Evolutionary conservation across 495 filamentous ascomycete genomes (phyloP).

Genomic region (Tuber microsphaerosporum): DNA sequence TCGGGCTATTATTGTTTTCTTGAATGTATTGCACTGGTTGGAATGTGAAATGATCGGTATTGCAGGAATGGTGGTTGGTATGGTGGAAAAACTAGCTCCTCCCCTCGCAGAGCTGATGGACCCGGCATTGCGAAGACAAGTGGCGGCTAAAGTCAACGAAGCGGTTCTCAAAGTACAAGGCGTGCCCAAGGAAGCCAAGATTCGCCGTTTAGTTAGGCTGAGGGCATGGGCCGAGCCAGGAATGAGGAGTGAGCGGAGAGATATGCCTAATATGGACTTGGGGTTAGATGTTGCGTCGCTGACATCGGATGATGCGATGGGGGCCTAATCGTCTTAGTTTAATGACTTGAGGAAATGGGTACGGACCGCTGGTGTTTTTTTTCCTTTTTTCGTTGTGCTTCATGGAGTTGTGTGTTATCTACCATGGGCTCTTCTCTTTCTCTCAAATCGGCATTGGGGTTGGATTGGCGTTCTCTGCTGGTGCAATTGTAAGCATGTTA

Average conservation of each 20-base stretch:
- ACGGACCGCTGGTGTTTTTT: not conserved
- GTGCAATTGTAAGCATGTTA: slow-evolving; percentile 4
- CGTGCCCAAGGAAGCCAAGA: slow-evolving; percentile 66
- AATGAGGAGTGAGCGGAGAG: slow-evolving; percentile 63
- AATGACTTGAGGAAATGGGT: slow-evolving; percentile 28
- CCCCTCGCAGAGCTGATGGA: slow-evolving; percentile 68
- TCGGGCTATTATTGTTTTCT: too few species aligned
- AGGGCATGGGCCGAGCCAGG: slow-evolving; percentile 79
- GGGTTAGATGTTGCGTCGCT: slow-evolving; percentile 51
- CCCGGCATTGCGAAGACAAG: slow-evolving; percentile 69
- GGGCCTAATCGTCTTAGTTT: slow-evolving; percentile 18
- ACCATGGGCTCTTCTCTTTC: slow-evolving; percentile 15
- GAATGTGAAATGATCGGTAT: too few species aligned
- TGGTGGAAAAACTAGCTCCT: slow-evolving; percentile 59
- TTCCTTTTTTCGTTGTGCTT: not conserved
- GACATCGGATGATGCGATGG: slow-evolving; percentile 28
- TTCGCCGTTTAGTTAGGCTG: slow-evolving; percentile 69
- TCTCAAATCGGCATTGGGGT: slow-evolving; percentile 26
- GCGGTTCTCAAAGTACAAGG: slow-evolving; percentile 69
- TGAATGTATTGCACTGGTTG: too few species aligned
- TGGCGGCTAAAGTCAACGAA: slow-evolving; percentile 77
- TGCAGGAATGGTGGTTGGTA: too few species aligned
- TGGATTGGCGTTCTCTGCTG: slow-evolving; percentile 23
- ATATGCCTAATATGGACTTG: slow-evolving; percentile 65
- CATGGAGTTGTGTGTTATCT: slow-evolving; percentile 17